phyloP scores from a whole-genome alignment of 2,329 filamentous ascomycete species.

The Corniculantispora saksenae region DNA sequence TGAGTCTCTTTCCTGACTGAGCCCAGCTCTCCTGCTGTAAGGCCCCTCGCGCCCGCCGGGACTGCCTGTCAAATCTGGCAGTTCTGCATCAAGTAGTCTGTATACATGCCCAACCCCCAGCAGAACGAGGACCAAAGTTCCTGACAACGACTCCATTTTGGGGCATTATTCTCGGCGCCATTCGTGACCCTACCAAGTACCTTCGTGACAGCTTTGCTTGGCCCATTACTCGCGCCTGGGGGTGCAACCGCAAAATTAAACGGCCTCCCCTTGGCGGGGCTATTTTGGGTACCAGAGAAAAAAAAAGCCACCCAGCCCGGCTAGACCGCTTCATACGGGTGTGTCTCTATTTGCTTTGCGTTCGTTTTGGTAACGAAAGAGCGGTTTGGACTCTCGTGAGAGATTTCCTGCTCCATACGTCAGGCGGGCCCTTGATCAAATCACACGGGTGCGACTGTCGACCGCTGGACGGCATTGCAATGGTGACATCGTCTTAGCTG shows the following conservation, averaged over 20 bases:
- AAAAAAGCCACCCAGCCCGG: neutral
- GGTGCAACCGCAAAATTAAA: conserved; percentile 4
- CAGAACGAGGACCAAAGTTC: neutral
- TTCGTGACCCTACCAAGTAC: conserved; percentile 8
- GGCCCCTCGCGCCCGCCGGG: too few relatives aligned
- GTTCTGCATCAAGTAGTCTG: neutral
- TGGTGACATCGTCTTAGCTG: conserved; percentile 1
- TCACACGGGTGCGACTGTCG: neutral
- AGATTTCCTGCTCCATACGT: neutral
- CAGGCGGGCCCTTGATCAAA: neutral
- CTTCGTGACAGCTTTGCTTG: neutral
- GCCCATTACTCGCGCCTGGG: conserved; percentile 9
- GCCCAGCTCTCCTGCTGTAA: neutral
- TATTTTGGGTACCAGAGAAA: neutral
- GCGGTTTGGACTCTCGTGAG: too few relatives aligned
- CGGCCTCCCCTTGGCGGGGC: neutral
- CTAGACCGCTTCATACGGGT: conserved; percentile 10
- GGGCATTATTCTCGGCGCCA: conserved; percentile 15
- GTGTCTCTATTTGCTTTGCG: conserved; percentile 5
- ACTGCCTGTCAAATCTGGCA: neutral
- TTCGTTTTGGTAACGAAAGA: neutral
- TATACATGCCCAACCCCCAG: neutral
- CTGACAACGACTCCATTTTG: neutral
- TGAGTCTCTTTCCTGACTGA: neutral
- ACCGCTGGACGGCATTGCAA: neutral